Evolutionary conservation across 2,329 filamentous ascomycete genomes (phyloP), one percentile per base, ranked within the genome.

Genomic region (Phymatotrichopsis omnivora): DNA sequence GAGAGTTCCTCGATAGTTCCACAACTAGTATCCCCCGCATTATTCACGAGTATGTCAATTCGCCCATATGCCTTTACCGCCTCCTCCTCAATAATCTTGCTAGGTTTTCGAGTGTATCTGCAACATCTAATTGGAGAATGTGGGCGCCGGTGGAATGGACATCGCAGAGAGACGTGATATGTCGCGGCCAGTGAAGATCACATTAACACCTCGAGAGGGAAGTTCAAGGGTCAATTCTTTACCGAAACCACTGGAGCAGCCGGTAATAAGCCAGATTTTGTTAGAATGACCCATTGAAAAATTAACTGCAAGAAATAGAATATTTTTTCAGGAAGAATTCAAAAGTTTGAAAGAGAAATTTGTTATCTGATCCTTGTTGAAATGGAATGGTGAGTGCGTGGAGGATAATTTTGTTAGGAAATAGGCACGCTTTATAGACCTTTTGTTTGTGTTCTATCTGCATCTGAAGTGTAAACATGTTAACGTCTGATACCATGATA

Each of bases 231-330:
- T 63, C 22, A 74, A 67, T 5, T 62, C 59, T 4, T 62, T 60
- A 5, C 73, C 73, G 47, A 75, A 69, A 39, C 73, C 72, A 14
- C 66, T 70, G 17, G 69, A 71, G 34, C 65, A 65, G 20, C 69
- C 72, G 8, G 67, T 68, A 56, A 75, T 68, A 60, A 76, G 67
- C 71, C 73, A 75, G 23, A 71, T 64, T 60, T 59, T 56, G 36
- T 29, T n/a, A 6, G 14, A n/a, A n/a, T n/a, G 11, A 31, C 19
- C 19, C 31, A 42, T 47, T 42, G 22, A 6, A n/a, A 12, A 38
- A 24, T 7, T 31, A 22, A 28, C 25, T 19, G 6, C 11, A 33
- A n/a, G 19, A n/a, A 41, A 31, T 24, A 22, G 29, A 25, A 14
- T 19, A 30, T 22, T 19, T n/a, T n/a, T 14, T 36, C 14, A 36